Evolutionary conservation across 2,329 filamentous ascomycete genomes (phyloP).

Genomic region (Calonectria pteridis): DNA sequence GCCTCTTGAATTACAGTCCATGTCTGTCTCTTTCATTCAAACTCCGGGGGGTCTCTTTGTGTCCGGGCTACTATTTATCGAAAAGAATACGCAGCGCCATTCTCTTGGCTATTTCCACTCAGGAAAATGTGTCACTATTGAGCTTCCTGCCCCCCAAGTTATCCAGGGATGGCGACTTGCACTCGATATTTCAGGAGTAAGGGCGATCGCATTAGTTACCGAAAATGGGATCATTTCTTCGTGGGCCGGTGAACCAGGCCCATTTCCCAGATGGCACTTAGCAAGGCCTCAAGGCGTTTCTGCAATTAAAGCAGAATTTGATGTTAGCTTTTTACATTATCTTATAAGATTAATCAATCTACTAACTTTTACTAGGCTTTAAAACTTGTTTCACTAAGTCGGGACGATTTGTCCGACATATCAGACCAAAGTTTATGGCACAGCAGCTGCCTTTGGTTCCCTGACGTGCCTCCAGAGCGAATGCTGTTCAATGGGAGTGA

Average conservation of each 20-base stretch:
- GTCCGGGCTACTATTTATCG: constrained; percentile 24
- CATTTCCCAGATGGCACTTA: constrained; percentile 27
- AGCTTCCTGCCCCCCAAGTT: not conserved
- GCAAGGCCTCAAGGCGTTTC: constrained; percentile 7
- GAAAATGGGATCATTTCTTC: constrained; percentile 19
- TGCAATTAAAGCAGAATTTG: constrained; percentile 31
- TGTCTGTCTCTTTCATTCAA: constrained; percentile 28
- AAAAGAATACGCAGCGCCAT: not conserved
- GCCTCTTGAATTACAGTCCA: constrained; percentile 5
- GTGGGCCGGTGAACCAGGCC: constrained; percentile 20
- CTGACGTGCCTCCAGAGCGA: constrained; percentile 3
- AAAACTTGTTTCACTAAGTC: constrained; percentile 33
- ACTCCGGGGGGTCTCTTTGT: not conserved
- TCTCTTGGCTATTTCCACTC: constrained; percentile 27
- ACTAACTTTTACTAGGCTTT: constrained; percentile 18
- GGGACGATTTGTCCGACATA: not conserved
- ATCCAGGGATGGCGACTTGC: constrained; percentile 32
- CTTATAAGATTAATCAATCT: not conserved
- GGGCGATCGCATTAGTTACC: constrained; percentile 17
- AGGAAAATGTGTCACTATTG: not conserved
- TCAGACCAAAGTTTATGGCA: not conserved
- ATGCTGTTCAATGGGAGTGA: constrained; percentile 19
- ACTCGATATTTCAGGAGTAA: constrained; percentile 17
- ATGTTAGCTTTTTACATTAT: constrained; percentile 13
- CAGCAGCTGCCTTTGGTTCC: constrained; percentile 30